Percentiles rank a stretch among this genome's conserved stretches.
phyloP scores from a whole-genome alignment of 345 rosid species.

The Boechera stricta region DNA sequence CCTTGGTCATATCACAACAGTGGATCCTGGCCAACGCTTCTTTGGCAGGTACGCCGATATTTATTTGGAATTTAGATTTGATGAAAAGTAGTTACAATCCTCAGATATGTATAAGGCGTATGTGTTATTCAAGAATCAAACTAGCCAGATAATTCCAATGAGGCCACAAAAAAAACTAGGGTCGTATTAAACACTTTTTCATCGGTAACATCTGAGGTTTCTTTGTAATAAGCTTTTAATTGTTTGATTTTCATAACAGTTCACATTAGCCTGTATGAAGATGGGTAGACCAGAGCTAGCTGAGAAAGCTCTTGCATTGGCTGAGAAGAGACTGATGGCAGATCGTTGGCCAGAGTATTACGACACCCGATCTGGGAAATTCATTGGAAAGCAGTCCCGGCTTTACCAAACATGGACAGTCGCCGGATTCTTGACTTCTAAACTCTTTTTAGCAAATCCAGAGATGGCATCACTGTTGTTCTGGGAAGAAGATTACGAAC shows the following conservation, averaged over 20 bases:
- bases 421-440: slow-evolving; percentile 89
- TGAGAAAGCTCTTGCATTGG: slow-evolving; percentile 73
- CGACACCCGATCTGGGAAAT: slow-evolving; percentile 83
- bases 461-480: slow-evolving; percentile 77
- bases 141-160: neutral
- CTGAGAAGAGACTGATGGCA: slow-evolving; percentile 73
- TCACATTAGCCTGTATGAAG: slow-evolving; percentile 97
- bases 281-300: slow-evolving; percentile 83
- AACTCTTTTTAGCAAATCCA: slow-evolving; percentile 77
- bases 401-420: slow-evolving; percentile 93
- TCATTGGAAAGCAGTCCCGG: slow-evolving; percentile 89
- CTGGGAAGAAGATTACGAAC: slow-evolving; percentile 96
- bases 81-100: neutral
- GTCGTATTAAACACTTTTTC: neutral
- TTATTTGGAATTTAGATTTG: neutral
- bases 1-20: slow-evolving; percentile 99
- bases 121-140: neutral
- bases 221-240: neutral
- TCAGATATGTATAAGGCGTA: neutral
- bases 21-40: slow-evolving; percentile 97
- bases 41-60: slow-evolving; percentile 84
- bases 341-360: slow-evolving; percentile 97
- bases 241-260: slow-evolving; percentile 53
- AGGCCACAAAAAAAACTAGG: neutral
- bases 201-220: neutral